Conservation (phyloP, 2,329 filamentous ascomycete genomes). For the Chaetoscypha palmicola region DNA sequence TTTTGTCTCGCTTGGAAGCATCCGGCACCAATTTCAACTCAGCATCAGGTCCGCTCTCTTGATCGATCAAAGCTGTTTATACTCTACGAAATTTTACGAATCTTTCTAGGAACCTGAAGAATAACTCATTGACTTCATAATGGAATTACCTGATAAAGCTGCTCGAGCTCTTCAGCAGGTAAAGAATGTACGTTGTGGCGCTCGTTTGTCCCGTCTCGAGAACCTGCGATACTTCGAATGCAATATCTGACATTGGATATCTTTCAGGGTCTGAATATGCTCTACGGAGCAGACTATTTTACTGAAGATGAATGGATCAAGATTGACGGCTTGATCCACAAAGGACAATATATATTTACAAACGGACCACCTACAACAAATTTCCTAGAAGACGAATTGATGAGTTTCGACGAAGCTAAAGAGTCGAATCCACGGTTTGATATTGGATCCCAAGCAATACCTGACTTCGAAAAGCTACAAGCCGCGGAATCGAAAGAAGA, state of each 20-base stretch:
- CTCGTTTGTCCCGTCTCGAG: background rate
- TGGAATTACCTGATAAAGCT: background rate
- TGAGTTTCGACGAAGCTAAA: conserved; percentile 18
- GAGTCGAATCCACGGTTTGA: background rate
- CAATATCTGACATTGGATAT: background rate
- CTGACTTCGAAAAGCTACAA: conserved; percentile 2
- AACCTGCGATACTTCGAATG: conserved; percentile 1
- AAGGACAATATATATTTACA: conserved; percentile 26
- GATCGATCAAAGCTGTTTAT: too few species aligned
- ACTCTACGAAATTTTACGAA: too few species aligned
- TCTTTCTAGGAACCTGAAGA: too few species aligned
- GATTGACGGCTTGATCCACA: conserved; percentile 26
- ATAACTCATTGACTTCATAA: too few species aligned
- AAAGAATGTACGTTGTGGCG: conserved; percentile 19
- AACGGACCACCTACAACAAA: conserved; percentile 16
- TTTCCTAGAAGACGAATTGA: conserved; percentile 20
- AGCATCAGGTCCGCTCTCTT: too few species aligned
- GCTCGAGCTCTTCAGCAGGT: conserved; percentile 20
- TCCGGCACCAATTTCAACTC: too few species aligned
- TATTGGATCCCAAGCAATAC: conserved; percentile 3
- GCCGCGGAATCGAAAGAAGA: background rate
- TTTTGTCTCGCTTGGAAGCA: too few species aligned
- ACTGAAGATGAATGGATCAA: conserved; percentile 29
- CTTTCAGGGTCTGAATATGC: conserved; percentile 19
- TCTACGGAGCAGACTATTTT: conserved; percentile 27